Percentiles rank a stretch among this genome's conserved stretches.
Conservation (phyloP, 805 yeast genomes). For the Candida manassasensis region DNA sequence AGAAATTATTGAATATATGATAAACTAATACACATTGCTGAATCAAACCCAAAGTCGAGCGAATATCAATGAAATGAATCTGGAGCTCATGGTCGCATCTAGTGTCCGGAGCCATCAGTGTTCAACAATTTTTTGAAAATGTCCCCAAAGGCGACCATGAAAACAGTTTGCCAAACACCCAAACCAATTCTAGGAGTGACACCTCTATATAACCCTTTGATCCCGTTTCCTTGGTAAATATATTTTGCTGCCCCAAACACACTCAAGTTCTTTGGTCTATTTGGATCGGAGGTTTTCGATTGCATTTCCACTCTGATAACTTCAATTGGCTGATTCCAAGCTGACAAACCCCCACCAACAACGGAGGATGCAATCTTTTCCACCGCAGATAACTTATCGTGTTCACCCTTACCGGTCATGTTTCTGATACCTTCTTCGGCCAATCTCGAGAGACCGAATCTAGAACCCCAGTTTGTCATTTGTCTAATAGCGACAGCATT, state of each 20-base stretch:
- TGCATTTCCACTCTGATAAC: slow-evolving; percentile 98
- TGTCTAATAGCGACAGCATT: slow-evolving; percentile 99
- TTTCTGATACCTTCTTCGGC: slow-evolving; percentile 82
- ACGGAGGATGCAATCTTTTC: slow-evolving; percentile 85
- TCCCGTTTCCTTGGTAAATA: slow-evolving; percentile 76
- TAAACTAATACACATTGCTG: too few relatives aligned
- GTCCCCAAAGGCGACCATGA: slow-evolving; percentile 98
- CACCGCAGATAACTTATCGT: slow-evolving; percentile 59
- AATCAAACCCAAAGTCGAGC: too few relatives aligned
- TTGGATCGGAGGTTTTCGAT: slow-evolving; percentile 88
- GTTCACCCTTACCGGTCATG: slow-evolving; percentile 50
- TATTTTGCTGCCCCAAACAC: slow-evolving; percentile 75
- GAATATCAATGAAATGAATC: too few relatives aligned
- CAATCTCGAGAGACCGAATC: slow-evolving; percentile 88
- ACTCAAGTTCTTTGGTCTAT: slow-evolving; percentile 86
- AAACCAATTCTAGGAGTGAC: slow-evolving; percentile 95
- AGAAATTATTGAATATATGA: too few relatives aligned
- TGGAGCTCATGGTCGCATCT: too few relatives aligned
- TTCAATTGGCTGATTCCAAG: slow-evolving; percentile 99
- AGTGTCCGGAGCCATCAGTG: slow-evolving; percentile 27
- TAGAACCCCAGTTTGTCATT: slow-evolving; percentile 98
- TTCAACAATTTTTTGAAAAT: slow-evolving; percentile 46
- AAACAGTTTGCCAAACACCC: slow-evolving; percentile 97
- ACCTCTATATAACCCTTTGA: slow-evolving; percentile 91
- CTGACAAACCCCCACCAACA: slow-evolving; percentile 94